Conservation (phyloP, 805 yeast genomes). For the Candida succiphila region DNA sequence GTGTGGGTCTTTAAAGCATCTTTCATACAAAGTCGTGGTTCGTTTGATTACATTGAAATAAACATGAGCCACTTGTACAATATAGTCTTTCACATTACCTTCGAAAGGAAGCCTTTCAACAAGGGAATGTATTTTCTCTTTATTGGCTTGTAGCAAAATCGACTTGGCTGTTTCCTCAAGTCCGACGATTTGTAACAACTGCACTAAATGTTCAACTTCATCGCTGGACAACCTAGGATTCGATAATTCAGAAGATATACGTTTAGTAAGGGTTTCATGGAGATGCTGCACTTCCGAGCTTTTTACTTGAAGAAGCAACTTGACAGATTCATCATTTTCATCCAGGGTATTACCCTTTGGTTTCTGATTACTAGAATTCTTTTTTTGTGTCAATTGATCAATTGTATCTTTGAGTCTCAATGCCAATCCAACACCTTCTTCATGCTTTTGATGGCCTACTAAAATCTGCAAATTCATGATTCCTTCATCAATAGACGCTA, state of each 20-base stretch:
- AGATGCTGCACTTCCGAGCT: conserved; percentile 16
- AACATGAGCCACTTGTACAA: conserved; percentile 53
- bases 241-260: conserved; percentile 13
- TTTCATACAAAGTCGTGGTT: conserved; percentile 44
- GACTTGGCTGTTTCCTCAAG: conserved; percentile 38
- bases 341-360: too few species aligned
- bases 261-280: conserved; percentile 9
- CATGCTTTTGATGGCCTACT: conserved; percentile 36
- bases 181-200: conserved; percentile 27
- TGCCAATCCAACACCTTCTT: conserved; percentile 28
- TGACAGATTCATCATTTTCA: conserved; percentile 10
- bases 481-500: conserved; percentile 30
- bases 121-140: conserved; percentile 34
- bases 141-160: conserved; percentile 36
- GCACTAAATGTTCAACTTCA: conserved; percentile 12
- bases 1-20: conserved; percentile 29
- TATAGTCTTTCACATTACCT: conserved; percentile 43
- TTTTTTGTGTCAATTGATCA: conserved; percentile 1
- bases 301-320: conserved; percentile 5
- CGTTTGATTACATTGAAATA: conserved; percentile 50
- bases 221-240: conserved; percentile 9
- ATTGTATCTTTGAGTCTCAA: conserved; percentile 14
- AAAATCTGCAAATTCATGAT: conserved; percentile 41
- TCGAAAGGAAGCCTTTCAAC: conserved; percentile 40
- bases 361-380: not conserved